Evolutionary conservation across 352 stramenopile species (phyloP).

Genomic region (Paralagenidium karlingii): DNA sequence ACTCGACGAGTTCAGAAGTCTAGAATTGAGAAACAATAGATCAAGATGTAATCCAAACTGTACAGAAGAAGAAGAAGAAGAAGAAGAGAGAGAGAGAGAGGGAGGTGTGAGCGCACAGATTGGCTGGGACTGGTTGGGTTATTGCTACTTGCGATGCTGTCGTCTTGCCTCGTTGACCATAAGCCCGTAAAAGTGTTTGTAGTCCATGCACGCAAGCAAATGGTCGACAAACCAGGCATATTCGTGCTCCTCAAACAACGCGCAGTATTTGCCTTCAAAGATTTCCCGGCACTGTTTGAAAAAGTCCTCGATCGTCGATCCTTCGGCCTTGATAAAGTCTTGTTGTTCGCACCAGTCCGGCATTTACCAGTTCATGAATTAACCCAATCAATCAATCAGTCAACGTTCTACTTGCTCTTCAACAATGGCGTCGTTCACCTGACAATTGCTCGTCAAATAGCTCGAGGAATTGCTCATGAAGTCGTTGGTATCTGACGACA

Average conservation of each 20-base stretch:
- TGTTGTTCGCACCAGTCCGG: not conserved
- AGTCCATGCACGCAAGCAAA: conserved; percentile 68
- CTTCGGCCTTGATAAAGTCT: conserved; percentile 68
- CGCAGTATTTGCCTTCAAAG: conserved; percentile 40
- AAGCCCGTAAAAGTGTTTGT: conserved; percentile 68
- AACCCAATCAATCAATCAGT: not conserved
- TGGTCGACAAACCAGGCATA: conserved; percentile 71
- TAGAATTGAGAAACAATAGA: too few relatives aligned
- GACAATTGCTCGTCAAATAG: conserved; percentile 52
- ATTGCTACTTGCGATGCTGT: conserved; percentile 50
- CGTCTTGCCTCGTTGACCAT: conserved; percentile 68
- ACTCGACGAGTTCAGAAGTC: too few relatives aligned
- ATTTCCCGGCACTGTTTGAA: conserved; percentile 53
- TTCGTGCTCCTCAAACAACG: conserved; percentile 53
- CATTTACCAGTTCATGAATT: not conserved
- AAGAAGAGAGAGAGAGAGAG: too few relatives aligned
- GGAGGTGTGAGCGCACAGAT: too few relatives aligned
- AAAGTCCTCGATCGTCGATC: conserved; percentile 48
- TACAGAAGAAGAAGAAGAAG: too few relatives aligned
- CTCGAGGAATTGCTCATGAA: conserved; percentile 60
- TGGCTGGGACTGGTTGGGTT: too few relatives aligned
- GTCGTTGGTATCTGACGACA: conserved; percentile 41
- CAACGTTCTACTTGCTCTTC: not conserved
- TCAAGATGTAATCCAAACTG: too few relatives aligned
- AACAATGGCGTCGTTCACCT: conserved; percentile 1